phyloP scores from a whole-genome alignment of 2,329 filamentous ascomycete species.

The Fusarium clavum region DNA sequence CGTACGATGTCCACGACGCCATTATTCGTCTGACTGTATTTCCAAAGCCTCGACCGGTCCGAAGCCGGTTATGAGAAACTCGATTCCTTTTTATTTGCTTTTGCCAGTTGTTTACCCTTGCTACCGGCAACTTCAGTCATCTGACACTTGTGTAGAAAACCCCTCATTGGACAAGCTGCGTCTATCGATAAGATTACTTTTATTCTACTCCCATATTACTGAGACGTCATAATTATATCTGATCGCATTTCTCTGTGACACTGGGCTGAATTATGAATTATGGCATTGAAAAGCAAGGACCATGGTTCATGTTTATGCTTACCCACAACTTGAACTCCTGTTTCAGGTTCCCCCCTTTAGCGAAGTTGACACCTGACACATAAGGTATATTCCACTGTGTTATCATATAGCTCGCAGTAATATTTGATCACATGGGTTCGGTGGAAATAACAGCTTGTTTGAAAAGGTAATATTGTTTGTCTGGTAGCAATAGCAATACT shows the following conservation, averaged over 20 bases:
- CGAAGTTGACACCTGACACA: not conserved
- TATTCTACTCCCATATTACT: not conserved
- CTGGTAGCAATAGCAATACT: not conserved
- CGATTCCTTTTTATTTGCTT: not conserved
- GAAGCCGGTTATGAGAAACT: not conserved
- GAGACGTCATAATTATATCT: not conserved
- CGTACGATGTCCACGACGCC: not conserved
- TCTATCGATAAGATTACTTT: not conserved
- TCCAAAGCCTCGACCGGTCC: not conserved
- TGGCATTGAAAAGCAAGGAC: not conserved
- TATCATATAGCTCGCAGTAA: not conserved
- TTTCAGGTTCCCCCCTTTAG: not conserved
- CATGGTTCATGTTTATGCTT: not conserved
- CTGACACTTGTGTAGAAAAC: accelerated
- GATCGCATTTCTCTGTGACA: not conserved
- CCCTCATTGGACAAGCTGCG: not conserved
- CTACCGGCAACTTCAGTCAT: not conserved
- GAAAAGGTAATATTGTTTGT: not conserved
- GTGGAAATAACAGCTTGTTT: not conserved
- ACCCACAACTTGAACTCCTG: not conserved
- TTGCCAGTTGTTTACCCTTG: not conserved
- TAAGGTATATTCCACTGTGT: not conserved
- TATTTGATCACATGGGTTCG: not conserved
- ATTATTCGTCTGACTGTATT: not conserved
- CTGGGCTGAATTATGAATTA: not conserved